Evolutionary conservation across 106 monocot genomes (phyloP).

Genomic region (Agapanthus africanus): DNA sequence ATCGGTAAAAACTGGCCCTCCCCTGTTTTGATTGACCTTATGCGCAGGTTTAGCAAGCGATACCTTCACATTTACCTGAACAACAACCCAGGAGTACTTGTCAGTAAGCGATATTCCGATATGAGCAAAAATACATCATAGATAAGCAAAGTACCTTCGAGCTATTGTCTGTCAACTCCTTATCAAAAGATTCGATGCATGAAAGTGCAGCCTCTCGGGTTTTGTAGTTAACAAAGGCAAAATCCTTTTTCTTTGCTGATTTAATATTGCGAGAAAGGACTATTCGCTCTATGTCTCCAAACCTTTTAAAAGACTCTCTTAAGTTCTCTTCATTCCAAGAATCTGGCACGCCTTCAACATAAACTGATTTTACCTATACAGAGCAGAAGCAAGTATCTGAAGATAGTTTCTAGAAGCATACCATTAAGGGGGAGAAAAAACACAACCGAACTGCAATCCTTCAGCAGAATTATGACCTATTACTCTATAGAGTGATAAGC

Average conservation of each 20-base stretch:
- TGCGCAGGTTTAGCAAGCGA: conserved; percentile 74
- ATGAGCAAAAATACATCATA: not conserved
- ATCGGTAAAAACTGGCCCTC: conserved; percentile 25
- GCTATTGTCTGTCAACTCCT: conserved; percentile 40
- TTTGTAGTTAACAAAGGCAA: conserved; percentile 79
- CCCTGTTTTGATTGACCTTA: conserved; percentile 61
- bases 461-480: not conserved
- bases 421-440: too few species aligned
- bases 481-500: not conserved
- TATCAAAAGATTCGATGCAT: conserved; percentile 72
- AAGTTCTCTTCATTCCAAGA: conserved; percentile 73
- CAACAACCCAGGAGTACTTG: not conserved
- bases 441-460: conserved; percentile 2
- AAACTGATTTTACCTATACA: conserved; percentile 82
- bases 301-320: conserved; percentile 60
- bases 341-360: conserved; percentile 68
- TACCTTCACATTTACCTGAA: conserved; percentile 75
- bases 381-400: not conserved
- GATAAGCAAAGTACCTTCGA: conserved; percentile 44
- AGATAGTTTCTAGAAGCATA: too few species aligned
- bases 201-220: conserved; percentile 77
- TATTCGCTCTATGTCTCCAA: conserved; percentile 73
- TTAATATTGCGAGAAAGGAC: conserved; percentile 73
- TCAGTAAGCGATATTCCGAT: not conserved
- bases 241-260: conserved; percentile 77